Percentiles rank a stretch among this genome's conserved stretches.
Conservation (phyloP, 306 rosid species). For the Pueraria montana region DNA sequence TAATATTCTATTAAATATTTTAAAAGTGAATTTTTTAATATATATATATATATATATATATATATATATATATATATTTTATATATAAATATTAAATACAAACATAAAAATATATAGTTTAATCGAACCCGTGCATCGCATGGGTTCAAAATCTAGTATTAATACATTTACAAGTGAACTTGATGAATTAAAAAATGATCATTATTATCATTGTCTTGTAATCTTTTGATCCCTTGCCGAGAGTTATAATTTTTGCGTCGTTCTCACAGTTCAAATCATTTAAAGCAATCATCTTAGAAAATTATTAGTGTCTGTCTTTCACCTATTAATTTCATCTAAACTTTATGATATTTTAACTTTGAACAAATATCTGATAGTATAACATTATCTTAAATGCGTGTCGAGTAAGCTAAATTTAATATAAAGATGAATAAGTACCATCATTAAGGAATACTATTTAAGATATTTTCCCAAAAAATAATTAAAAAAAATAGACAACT, state of each 20-base stretch:
- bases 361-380: background rate
- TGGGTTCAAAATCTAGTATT: too few species aligned
- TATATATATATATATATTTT: too few species aligned
- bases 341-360: background rate
- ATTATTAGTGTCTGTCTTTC: background rate
- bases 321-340: constrained; percentile 12
- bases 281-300: background rate
- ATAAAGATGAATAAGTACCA: background rate
- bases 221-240: background rate
- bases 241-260: background rate
- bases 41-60: too few species aligned
- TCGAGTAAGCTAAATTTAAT: background rate
- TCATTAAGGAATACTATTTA: constrained; percentile 11
- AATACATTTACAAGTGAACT: background rate
- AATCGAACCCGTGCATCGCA: too few species aligned
- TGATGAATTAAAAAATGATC: background rate
- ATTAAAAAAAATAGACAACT: background rate
- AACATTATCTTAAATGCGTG: background rate
- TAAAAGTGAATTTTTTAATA: too few species aligned
- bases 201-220: too few species aligned
- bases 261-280: background rate
- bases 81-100: too few species aligned
- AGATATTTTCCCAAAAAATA: constrained; percentile 34
- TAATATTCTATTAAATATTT: too few species aligned
- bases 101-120: too few species aligned